Evolutionary conservation across 441 rosid genomes (phyloP).

Genomic region (Aquilaria agallochum): DNA sequence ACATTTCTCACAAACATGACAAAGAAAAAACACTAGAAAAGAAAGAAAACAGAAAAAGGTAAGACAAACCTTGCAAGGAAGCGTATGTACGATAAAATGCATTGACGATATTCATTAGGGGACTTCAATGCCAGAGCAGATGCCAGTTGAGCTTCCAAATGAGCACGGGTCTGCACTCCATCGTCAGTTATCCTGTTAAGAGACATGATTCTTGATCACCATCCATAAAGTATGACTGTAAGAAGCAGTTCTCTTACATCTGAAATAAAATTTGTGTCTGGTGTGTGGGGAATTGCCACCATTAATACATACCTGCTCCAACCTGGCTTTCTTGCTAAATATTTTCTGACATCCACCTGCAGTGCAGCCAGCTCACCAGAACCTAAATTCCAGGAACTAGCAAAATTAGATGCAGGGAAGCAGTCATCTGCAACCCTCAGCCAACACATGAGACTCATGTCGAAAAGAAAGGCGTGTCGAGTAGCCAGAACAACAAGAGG

Average conservation of each 20-base stretch:
- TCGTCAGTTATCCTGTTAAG: constrained; percentile 85
- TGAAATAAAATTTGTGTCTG: neutral
- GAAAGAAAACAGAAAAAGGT: neutral
- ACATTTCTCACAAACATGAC: constrained; percentile 6
- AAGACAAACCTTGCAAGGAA: constrained; percentile 73
- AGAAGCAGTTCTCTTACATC: too few relatives aligned
- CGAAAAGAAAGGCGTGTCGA: constrained; percentile 95
- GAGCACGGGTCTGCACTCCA: constrained; percentile 93
- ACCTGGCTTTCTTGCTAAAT: constrained; percentile 92
- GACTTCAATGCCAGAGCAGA: constrained; percentile 85
- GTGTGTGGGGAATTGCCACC: neutral
- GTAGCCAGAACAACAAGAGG: constrained; percentile 94
- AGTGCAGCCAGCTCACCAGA: constrained; percentile 94
- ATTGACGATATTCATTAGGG: constrained; percentile 83
- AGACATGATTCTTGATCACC: constrained; percentile 8
- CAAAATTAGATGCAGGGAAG: constrained; percentile 95
- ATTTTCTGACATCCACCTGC: constrained; percentile 93
- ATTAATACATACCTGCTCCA: constrained; percentile 85
- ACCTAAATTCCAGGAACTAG: constrained; percentile 92
- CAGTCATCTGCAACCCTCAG: constrained; percentile 97
- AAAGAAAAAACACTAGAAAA: constrained; percentile 1
- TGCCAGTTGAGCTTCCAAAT: constrained; percentile 93
- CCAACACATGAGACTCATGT: constrained; percentile 91
- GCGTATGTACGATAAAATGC: constrained; percentile 89
- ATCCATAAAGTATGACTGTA: neutral